Percentiles rank a stretch among this genome's conserved stretches.
Conservation (phyloP, 352 stramenopile genomes). For the Thalassiosira exigua region DNA sequence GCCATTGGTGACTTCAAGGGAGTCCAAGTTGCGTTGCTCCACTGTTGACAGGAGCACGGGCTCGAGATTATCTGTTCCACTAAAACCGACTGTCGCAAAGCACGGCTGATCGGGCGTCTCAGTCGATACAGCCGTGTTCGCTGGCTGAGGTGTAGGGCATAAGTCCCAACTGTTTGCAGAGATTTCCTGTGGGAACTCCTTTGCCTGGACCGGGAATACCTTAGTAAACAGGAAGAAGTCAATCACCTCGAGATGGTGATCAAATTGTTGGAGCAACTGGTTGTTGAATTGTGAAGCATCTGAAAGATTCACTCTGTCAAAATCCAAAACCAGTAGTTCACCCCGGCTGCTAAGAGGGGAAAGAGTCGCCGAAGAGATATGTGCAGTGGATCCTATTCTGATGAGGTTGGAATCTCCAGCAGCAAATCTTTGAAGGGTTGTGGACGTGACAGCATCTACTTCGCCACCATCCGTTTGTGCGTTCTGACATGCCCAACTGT, state of each 20-base stretch:
- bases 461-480: neutral
- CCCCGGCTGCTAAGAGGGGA: too few species aligned
- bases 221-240: conserved; percentile 7
- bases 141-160: neutral
- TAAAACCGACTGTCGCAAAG: conserved; percentile 11
- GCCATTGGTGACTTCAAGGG: conserved; percentile 3
- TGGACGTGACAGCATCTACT: conserved; percentile 1
- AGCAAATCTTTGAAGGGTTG: too few species aligned
- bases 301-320: neutral
- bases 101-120: neutral
- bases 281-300: neutral
- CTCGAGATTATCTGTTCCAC: conserved; percentile 1
- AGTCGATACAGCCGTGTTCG: neutral
- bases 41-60: conserved; percentile 1
- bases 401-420: too few species aligned
- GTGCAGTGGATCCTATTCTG: too few species aligned
- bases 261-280: neutral
- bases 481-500: conserved; percentile 10
- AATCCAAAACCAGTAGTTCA: too few species aligned
- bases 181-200: conserved; percentile 21
- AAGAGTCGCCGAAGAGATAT: too few species aligned
- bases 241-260: conserved; percentile 13
- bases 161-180: conserved; percentile 3
- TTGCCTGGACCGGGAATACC: conserved; percentile 23
- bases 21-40: neutral